phyloP scores from a whole-genome alignment of 2,329 filamentous ascomycete genomes.

The Monosporascus sp. region DNA sequence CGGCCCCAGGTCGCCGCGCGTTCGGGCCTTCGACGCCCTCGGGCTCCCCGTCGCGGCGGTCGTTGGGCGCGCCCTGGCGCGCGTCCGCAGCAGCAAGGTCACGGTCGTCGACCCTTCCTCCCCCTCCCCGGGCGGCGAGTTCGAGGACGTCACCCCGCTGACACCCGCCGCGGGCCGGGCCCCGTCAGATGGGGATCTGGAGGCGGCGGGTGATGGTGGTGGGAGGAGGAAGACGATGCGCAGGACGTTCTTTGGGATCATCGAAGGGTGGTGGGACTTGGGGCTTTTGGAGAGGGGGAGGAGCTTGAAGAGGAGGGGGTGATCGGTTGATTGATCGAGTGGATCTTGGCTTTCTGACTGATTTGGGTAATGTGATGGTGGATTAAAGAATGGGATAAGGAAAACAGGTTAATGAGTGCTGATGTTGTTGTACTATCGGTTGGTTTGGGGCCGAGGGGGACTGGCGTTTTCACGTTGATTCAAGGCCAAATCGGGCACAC shows the following conservation, averaged over 20 bases:
- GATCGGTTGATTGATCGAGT: neutral
- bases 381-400: neutral
- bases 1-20: constrained; percentile 10
- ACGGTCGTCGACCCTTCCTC: constrained; percentile 1
- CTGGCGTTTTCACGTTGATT: no score
- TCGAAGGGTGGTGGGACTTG: constrained; percentile 53
- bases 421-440: no score
- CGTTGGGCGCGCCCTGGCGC: constrained; percentile 1
- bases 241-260: constrained; percentile 41
- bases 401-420: no score
- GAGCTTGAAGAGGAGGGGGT: constrained; percentile 23
- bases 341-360: neutral
- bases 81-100: constrained; percentile 14
- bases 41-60: constrained; percentile 18
- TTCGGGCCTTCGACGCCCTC: constrained; percentile 23
- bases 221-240: constrained; percentile 29
- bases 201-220: constrained; percentile 1
- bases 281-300: constrained; percentile 39
- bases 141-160: constrained; percentile 20
- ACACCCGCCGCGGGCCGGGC: constrained; percentile 9
- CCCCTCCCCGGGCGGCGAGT: constrained; percentile 5
- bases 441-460: no score
- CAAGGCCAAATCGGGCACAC: no score
- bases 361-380: neutral
- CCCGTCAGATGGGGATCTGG: neutral